Evolutionary conservation across 768 basidiomycete species (phyloP).

Genomic region (Infundibulicybe gibba): DNA sequence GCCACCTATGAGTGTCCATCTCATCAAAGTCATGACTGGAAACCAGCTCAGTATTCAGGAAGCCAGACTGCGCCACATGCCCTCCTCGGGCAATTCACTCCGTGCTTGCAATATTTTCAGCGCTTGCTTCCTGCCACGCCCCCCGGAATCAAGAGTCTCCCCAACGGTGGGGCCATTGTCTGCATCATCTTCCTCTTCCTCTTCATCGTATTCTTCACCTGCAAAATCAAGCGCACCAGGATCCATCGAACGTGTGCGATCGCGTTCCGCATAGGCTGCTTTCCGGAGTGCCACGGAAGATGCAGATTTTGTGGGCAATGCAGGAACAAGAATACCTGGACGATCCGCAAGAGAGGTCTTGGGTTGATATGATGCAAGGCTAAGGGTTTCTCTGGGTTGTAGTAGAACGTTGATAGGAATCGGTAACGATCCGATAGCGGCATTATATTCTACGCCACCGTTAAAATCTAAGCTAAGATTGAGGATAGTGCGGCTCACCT

Average conservation of each 20-base stretch:
- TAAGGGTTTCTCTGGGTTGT: slow-evolving; percentile 34
- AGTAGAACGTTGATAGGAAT: slow-evolving; percentile 48
- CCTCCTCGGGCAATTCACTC: slow-evolving; percentile 61
- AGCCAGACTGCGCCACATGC: slow-evolving; percentile 84
- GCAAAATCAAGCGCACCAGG: slow-evolving; percentile 67
- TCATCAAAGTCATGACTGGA: no score
- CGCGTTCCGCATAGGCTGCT: slow-evolving; percentile 66
- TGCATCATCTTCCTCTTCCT: slow-evolving; percentile 21
- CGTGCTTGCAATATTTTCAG: slow-evolving; percentile 68
- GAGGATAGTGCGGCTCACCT: slow-evolving; percentile 5
- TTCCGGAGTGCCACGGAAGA: slow-evolving; percentile 53
- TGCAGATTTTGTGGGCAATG: slow-evolving; percentile 20
- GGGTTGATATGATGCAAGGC: slow-evolving; percentile 56
- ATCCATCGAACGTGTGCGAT: slow-evolving; percentile 59
- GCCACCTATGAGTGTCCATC: no score
- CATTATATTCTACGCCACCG: background rate
- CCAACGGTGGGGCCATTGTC: slow-evolving; percentile 15
- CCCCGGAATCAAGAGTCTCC: slow-evolving; percentile 26
- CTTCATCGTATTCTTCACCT: slow-evolving; percentile 46
- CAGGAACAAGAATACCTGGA: slow-evolving; percentile 21
- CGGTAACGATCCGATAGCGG: slow-evolving; percentile 49
- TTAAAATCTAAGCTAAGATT: slow-evolving; percentile 4
- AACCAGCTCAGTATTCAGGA: slow-evolving; percentile 10
- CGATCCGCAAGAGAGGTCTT: slow-evolving; percentile 41
- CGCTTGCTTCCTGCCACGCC: slow-evolving; percentile 55